Evolutionary conservation across 75 land plant species (phyloP), one percentile per base, ranked within the genome.

Genomic region (Picea sitchensis): DNA sequence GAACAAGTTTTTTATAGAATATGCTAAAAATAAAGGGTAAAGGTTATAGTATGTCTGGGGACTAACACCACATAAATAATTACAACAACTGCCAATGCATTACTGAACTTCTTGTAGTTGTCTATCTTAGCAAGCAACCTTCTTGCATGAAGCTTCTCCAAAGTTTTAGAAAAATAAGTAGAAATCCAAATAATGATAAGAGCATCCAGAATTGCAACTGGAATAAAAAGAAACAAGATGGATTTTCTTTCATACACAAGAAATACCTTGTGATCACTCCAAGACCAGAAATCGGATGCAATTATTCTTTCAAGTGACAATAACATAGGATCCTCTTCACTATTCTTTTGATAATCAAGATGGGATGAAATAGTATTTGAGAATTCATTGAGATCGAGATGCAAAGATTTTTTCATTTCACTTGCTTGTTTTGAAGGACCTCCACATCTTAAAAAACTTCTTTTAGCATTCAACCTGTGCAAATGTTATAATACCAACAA

Each of bases 171-270:
- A 76, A 96, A 84, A 60, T 96, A 92, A 56, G 94, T 91, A 83
- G 94, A 96, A 34, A 96, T 94, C 98, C 98, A 96, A 23, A 94
- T 79, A 14, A 96, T 90, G 59, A 96, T 80, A 74, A 94, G 92
- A 12, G 96, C 93, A 89, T 94, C 94, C 71, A 94, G 26, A 74
- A 92, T 90, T 34, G 92, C 98, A 86, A 86, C 90, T 61, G 94
- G 93, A 61, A 94, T 87, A 21, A 96, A 91, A 44, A 94, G 82
- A 65, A 96, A 81, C 14, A 96, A 81, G 64, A 93, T 86, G 73
- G 89, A 26, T 23, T 76, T 75, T 76, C 72, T 75, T 20, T 90
- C 87, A 65, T 86, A 82, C 51, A 90, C 79, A 73, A 90, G 78
- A 54, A 90, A 32, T 30, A 80, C 54, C 63, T 87, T 87, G 17